phyloP scores from a whole-genome alignment of 208 protist genomes.

The Trichomonas gallinae region DNA sequence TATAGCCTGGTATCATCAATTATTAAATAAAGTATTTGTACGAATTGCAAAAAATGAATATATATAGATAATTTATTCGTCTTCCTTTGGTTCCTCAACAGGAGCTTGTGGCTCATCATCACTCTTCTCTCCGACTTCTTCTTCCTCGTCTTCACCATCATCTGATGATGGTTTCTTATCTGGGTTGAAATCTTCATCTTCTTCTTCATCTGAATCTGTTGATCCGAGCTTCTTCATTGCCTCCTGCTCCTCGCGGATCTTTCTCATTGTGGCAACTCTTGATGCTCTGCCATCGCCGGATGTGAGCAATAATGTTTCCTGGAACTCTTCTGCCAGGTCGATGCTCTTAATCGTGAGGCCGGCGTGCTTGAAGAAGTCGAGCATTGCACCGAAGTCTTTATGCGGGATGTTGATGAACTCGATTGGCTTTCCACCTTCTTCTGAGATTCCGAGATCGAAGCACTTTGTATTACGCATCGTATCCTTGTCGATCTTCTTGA shows the following conservation, averaged over 20 bases:
- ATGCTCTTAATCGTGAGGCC: not conserved
- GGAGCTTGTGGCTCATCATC: not conserved
- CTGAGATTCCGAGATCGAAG: not conserved
- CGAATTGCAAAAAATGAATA: not conserved
- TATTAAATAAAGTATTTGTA: too few relatives aligned
- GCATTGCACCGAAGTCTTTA: not conserved
- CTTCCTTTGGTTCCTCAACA: not conserved
- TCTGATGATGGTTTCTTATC: not conserved
- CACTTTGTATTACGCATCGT: not conserved
- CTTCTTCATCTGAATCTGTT: not conserved
- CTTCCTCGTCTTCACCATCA: not conserved
- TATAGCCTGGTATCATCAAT: too few relatives aligned
- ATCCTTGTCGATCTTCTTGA: not conserved
- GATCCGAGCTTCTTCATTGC: not conserved
- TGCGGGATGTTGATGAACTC: not conserved
- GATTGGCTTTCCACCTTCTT: not conserved
- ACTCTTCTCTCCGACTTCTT: not conserved
- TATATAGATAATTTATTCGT: not conserved
- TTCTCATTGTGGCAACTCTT: not conserved
- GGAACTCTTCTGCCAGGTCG: not conserved
- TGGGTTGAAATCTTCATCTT: not conserved
- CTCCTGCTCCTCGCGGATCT: not conserved
- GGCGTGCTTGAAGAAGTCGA: not conserved
- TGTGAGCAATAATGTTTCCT: not conserved
- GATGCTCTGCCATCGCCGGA: not conserved